Base-by-base conservation (phyloP, 192 early-diverging fungal genomes). In the Funneliformis mosseae region DNA sequence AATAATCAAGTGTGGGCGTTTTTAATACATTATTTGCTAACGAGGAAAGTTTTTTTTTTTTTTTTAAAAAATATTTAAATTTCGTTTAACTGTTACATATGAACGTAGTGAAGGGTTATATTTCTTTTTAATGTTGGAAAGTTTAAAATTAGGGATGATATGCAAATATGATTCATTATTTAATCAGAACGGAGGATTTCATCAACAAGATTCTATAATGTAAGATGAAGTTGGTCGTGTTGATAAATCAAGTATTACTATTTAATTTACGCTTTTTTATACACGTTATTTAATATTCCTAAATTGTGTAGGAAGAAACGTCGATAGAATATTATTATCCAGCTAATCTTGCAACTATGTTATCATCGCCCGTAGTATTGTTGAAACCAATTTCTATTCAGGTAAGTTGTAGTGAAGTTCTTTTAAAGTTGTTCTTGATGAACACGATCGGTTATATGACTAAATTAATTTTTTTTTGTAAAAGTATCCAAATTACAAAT, bases 361-460 rank as follows among this genome's bases (percentile, higher is more conserved):
- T 99, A 72, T 97, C 95, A n/a, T 93, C 88, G 6, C 84, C 89
- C 6, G 76, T 88, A 77, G 67, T 88, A 27, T 88, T 33, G 79
- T 99, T 14, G 97, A 99, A 81, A 99, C 97, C 2, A 99, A 99
- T 84, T 98, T 94, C 79, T 99, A 97, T 83, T 97, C 97, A 59
- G 86, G 92, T 93, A 64, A 78, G n/a, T 39, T 21, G 12, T 45
- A 25, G 8, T 45, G 9, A 38, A 48, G 3, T 69, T 70, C n/a
- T n/a, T n/a, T 55, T 3, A 67, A 6, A n/a, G 18, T 21, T 45
- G 16, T n/a, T 11, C 28, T 38, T 42, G 10, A 69, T 25, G 25
- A 78, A 83, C 28, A 12, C n/a, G n/a, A n/a, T n/a, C n/a, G n/a
- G n/a, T n/a, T n/a, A n/a, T n/a, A n/a, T n/a, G n/a, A n/a, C n/a